phyloP scores from a whole-genome alignment of 768 basidiomycete genomes.

The Naganishia onofrii region DNA sequence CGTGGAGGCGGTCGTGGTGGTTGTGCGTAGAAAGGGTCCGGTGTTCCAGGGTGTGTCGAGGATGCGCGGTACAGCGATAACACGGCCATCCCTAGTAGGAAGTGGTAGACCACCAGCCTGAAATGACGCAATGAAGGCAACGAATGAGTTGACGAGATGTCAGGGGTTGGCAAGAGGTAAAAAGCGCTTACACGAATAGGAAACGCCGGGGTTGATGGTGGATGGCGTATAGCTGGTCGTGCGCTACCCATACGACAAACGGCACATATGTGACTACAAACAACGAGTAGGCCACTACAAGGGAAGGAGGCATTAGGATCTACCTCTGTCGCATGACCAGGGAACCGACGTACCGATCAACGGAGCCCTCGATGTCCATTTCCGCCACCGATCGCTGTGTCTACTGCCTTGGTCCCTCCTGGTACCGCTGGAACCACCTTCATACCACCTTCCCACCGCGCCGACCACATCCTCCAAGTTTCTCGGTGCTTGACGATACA shows the following conservation, averaged over 20 bases:
- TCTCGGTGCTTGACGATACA: neutral
- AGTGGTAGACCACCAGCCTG: conserved; percentile 40
- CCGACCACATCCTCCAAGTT: conserved; percentile 10
- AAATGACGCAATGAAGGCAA: neutral
- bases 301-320: neutral
- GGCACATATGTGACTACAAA: conserved; percentile 8
- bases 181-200: neutral
- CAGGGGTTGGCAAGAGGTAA: neutral
- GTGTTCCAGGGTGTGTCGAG: conserved; percentile 35
- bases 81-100: conserved; percentile 38
- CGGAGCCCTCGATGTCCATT: conserved; percentile 13
- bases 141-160: neutral
- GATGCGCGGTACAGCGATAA: conserved; percentile 41
- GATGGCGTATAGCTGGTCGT: conserved; percentile 9
- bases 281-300: conserved; percentile 5
- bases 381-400: neutral
- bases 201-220: conserved; percentile 3
- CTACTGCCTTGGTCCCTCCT: neutral
- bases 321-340: neutral
- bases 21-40: conserved; percentile 5
- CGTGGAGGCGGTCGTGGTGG: neutral
- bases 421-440: neutral
- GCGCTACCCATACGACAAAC: conserved; percentile 11
- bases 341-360: conserved; percentile 5
- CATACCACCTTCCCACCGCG: conserved; percentile 5